phyloP scores from a whole-genome alignment of 768 basidiomycete genomes.

The Boletus sp. region DNA sequence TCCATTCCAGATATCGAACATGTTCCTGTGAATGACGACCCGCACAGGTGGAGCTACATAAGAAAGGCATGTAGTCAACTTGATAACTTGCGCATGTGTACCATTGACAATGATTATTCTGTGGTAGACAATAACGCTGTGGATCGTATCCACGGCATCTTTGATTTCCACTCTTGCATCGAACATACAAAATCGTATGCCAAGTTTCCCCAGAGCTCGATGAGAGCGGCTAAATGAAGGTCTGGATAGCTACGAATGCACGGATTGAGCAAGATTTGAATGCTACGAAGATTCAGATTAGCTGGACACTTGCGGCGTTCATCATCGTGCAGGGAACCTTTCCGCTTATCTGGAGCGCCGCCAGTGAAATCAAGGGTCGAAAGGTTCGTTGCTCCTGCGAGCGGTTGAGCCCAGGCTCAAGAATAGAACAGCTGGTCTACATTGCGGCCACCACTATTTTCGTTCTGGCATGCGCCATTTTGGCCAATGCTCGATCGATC shows the following conservation, averaged over 20 bases:
- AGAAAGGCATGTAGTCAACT: slow-evolving; percentile 45
- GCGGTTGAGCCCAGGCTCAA: slow-evolving; percentile 1
- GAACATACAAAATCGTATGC: slow-evolving; percentile 32
- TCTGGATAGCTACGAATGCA: slow-evolving; percentile 53
- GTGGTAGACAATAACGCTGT: slow-evolving; percentile 24
- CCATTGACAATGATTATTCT: neutral
- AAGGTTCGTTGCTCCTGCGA: slow-evolving; percentile 42
- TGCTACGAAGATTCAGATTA: slow-evolving; percentile 59
- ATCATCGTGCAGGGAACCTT: slow-evolving; percentile 67
- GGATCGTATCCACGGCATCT: slow-evolving; percentile 26
- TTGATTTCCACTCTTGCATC: slow-evolving; percentile 22
- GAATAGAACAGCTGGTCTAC: slow-evolving; percentile 46
- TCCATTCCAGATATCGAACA: slow-evolving; percentile 33
- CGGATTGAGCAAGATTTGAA: slow-evolving; percentile 57
- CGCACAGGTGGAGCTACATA: slow-evolving; percentile 51
- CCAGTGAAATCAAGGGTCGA: slow-evolving; percentile 74
- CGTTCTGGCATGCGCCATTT: slow-evolving; percentile 51
- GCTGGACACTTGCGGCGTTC: slow-evolving; percentile 67
- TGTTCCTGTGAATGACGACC: slow-evolving; percentile 52
- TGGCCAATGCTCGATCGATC: slow-evolving; percentile 54
- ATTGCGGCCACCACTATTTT: slow-evolving; percentile 50
- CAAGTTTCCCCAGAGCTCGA: neutral
- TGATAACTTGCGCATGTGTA: neutral
- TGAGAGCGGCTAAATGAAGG: neutral
- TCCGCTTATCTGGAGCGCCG: slow-evolving; percentile 64